Evolutionary conservation across 192 early-diverging fungal genomes (phyloP), one percentile per base, ranked within the genome.

Genomic region (Chytriomyces sp.): DNA sequence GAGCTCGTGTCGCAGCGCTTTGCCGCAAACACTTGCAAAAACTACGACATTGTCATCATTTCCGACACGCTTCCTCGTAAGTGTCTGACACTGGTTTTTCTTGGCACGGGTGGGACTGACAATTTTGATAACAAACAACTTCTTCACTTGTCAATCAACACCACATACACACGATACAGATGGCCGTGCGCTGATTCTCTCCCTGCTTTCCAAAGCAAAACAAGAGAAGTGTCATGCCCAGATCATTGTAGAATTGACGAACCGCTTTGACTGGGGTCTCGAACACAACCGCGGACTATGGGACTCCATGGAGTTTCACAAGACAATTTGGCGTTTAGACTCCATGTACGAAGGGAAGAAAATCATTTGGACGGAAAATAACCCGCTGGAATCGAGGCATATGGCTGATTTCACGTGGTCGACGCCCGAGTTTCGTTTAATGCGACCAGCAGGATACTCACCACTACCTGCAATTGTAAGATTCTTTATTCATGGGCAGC

Each of bases 371-470:
- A 57, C 60, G 26, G 73, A 61, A 8, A 75, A 75, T 66, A 75
- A 75, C 49, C 50, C 73, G 45, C 60, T 75, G 11, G 73, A 75
- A 23, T 61, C 73, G 6, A 64, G 66, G 46, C 50, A 60, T 8
- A 64, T 75, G 63, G 73, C 73, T 5, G 64, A 75, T 65, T 46
- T 60, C 18, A 48, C 50, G 24, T n/a, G 20, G 24, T 46, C 64
- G 44, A 75, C 7, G 16, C 73, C 73, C 8, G 73, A 75, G 35
- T 75, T 75, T 75, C 73, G 73, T 47, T 60, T 75, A 60, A 50
- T 75, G 63, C 61, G 73, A 11, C 73, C 73, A 11, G 48, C 73
- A 13, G 73, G 73, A 26, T 48, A 45, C 26, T 75, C 73, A 9
- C 45, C 53, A 11, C 50, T 75, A 5, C 63, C 61, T 24, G 73